Conservation (phyloP, 2,329 filamentous ascomycete species). For the Chrysoporthe puriensis region DNA sequence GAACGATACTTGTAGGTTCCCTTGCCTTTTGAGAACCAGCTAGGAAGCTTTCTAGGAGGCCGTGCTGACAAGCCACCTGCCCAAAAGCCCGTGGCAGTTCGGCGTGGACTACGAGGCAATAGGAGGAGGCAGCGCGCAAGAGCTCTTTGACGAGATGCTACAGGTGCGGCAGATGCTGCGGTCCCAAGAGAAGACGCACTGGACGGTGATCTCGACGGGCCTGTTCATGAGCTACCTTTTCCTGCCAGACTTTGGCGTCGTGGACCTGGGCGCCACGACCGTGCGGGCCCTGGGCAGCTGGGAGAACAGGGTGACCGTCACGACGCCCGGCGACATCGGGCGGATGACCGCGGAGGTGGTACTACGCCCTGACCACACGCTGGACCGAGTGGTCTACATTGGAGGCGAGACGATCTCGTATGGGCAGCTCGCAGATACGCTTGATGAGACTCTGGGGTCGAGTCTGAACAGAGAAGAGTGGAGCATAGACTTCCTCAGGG, state of each 20-base stretch:
- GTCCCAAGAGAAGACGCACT: constrained; percentile 51
- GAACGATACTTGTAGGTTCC: constrained; percentile 53
- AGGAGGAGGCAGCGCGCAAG: constrained; percentile 60
- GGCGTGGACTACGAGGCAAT: constrained; percentile 73
- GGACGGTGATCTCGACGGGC: constrained; percentile 70
- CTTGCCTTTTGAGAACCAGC: background rate
- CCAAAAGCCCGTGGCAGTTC: constrained; percentile 66
- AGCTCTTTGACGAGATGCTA: constrained; percentile 70
- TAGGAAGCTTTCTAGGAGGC: background rate
- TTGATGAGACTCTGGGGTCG: constrained; percentile 49
- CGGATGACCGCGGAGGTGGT: constrained; percentile 60
- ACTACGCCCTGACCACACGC: constrained; percentile 42
- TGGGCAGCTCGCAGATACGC: constrained; percentile 52
- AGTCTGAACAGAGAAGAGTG: constrained; percentile 54
- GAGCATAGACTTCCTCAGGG: constrained; percentile 48
- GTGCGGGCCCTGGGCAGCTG: constrained; percentile 63
- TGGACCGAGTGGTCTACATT: constrained; percentile 56
- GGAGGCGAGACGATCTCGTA: constrained; percentile 68
- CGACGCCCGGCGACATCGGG: constrained; percentile 67
- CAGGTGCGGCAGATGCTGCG: constrained; percentile 58
- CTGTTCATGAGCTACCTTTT: constrained; percentile 75
- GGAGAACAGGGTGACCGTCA: constrained; percentile 66
- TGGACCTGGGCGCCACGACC: constrained; percentile 48
- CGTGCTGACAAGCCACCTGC: background rate
- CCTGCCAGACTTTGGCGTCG: constrained; percentile 63